Evolutionary conservation across 176 grass and related monocot species (phyloP).

Genomic region (Oryza brachyantha): DNA sequence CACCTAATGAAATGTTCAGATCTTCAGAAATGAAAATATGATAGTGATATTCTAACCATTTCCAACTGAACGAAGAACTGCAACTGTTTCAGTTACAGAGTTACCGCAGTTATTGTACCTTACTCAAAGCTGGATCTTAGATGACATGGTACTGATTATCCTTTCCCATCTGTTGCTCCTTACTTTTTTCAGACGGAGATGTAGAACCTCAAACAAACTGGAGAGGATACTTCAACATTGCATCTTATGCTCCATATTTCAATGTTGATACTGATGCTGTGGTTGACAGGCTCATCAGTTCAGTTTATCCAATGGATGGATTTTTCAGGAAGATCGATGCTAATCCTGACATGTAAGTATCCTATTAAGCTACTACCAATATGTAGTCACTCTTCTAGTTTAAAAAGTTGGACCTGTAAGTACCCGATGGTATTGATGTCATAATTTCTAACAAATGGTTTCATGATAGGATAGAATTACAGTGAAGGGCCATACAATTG

Average conservation of each 20-base stretch:
- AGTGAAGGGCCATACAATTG: background rate
- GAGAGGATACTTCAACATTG: slow-evolving; percentile 87
- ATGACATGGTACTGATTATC: slow-evolving; percentile 4
- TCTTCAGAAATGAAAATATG: background rate
- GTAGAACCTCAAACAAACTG: slow-evolving; percentile 64
- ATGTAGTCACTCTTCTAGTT: slow-evolving; percentile 7
- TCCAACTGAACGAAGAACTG: background rate
- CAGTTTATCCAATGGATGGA: slow-evolving; percentile 76
- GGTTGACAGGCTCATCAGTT: slow-evolving; percentile 72
- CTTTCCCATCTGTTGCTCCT: background rate
- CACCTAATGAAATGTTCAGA: background rate
- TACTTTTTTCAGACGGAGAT: slow-evolving; percentile 58
- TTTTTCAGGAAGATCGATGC: slow-evolving; percentile 87
- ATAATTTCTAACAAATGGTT: background rate
- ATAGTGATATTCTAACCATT: slow-evolving; percentile 15
- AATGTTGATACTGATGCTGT: slow-evolving; percentile 94
- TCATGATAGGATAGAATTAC: slow-evolving; percentile 3
- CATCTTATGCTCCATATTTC: slow-evolving; percentile 93
- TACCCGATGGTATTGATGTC: background rate
- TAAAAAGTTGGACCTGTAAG: background rate
- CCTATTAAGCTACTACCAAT: slow-evolving; percentile 1
- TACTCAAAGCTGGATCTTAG: background rate
- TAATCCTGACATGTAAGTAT: slow-evolving; percentile 95
- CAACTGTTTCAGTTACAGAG: background rate
- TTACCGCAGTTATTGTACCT: background rate